These are phyloP conservation scores for Canna indica DNA, from an alignment of 176 grass and related monocot genomes.

Conservation along the genomic window DNA sequence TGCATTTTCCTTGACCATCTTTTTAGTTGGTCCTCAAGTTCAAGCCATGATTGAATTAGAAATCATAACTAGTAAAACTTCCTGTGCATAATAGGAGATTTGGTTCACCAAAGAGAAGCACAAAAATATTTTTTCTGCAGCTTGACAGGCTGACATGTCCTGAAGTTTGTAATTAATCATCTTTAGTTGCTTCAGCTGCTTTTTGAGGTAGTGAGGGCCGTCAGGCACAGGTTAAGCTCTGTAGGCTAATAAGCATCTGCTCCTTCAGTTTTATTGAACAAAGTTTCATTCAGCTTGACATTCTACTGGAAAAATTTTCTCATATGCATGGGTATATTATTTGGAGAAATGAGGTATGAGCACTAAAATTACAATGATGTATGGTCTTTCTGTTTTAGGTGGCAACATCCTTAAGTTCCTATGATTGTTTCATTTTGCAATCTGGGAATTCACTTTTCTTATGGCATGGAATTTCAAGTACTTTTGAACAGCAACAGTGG, in stretches of 20 bases:
- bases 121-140: too few relatives aligned
- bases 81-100: not conserved
- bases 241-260: not conserved
- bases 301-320: not conserved
- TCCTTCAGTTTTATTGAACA: not conserved
- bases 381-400: conserved; percentile 42
- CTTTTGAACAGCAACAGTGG: conserved; percentile 85
- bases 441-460: conserved; percentile 83
- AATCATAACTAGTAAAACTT: not conserved
- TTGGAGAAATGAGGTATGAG: not conserved
- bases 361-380: not conserved
- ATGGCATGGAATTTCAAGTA: conserved; percentile 84
- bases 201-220: not conserved
- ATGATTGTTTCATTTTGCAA: conserved; percentile 81
- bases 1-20: too few relatives aligned
- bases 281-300: not conserved
- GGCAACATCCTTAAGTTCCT: conserved; percentile 71
- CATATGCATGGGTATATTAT: not conserved
- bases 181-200: not conserved
- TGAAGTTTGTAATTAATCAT: not conserved
- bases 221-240: not conserved
- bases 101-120: not conserved
- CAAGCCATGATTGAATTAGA: too few relatives aligned
- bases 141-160: not conserved
- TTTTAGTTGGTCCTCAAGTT: too few relatives aligned